A percentile compares a stretch with the other conserved stretches of the same genome.
Evolutionary conservation across 176 grass and related monocot species (phyloP).

Genomic region (Rhynchospora tenuis): DNA sequence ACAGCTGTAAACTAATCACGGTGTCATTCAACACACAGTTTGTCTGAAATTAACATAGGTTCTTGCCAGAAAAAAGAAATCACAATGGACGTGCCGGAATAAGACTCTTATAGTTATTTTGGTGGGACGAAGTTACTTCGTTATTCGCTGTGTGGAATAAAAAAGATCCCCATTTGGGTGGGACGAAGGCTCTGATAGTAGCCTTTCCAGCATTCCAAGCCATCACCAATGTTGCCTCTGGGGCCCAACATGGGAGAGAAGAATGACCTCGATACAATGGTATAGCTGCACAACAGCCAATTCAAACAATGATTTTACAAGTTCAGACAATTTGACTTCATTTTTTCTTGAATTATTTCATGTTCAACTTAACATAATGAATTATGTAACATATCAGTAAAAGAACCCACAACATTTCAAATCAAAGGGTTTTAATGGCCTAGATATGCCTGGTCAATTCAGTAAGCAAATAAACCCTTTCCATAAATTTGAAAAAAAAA

Average conservation of each 20-base stretch:
- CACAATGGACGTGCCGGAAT: too few species aligned
- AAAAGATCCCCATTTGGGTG: constrained; percentile 81
- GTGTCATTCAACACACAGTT: too few species aligned
- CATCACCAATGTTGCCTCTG: constrained; percentile 52
- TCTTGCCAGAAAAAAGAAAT: too few species aligned
- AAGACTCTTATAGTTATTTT: too few species aligned
- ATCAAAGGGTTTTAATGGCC: neutral
- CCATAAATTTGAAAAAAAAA: neutral
- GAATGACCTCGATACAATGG: constrained; percentile 63
- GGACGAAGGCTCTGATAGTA: constrained; percentile 89
- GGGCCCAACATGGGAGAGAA: constrained; percentile 61
- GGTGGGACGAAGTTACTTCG: too few species aligned
- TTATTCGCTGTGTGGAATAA: too few species aligned
- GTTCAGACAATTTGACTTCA: neutral
- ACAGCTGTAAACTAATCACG: too few species aligned
- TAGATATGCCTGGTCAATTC: neutral
- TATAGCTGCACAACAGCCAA: constrained; percentile 42
- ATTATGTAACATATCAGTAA: neutral
- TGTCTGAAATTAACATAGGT: too few species aligned
- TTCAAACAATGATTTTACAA: neutral
- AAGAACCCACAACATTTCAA: neutral
- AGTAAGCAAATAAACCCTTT: neutral
- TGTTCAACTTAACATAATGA: neutral
- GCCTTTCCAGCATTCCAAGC: constrained; percentile 83
- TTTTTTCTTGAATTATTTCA: neutral